Evolutionary conservation across 2,329 filamentous ascomycete species (phyloP).

Genomic region (Colletotrichum shisoi): DNA sequence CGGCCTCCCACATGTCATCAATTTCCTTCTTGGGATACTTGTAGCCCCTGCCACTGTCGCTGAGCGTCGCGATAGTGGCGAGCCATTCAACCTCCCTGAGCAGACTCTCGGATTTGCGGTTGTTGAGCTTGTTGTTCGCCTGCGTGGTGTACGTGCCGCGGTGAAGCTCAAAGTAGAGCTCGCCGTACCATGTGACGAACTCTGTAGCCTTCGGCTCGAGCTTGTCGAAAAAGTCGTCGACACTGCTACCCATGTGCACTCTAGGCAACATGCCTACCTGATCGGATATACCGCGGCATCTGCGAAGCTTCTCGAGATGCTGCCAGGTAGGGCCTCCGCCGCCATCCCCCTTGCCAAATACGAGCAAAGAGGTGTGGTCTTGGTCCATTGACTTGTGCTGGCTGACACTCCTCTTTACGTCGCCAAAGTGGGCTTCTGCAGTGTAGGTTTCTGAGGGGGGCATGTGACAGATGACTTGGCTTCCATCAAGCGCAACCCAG

Average conservation of each 20-base stretch:
- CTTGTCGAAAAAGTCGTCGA: slow-evolving; percentile 91
- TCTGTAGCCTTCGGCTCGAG: slow-evolving; percentile 80
- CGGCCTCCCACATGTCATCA: slow-evolving; percentile 93
- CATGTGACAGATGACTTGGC: slow-evolving; percentile 98
- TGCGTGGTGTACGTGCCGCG: slow-evolving; percentile 97
- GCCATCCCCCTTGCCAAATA: slow-evolving; percentile 96
- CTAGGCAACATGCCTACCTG: slow-evolving; percentile 83
- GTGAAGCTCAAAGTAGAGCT: slow-evolving; percentile 97
- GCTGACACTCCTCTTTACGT: slow-evolving; percentile 85
- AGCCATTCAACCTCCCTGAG: slow-evolving; percentile 88
- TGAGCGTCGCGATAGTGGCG: slow-evolving; percentile 83
- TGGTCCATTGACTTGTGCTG: slow-evolving; percentile 97
- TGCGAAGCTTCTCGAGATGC: slow-evolving; percentile 91
- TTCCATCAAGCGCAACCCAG: slow-evolving; percentile 95
- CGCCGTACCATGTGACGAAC: slow-evolving; percentile 95
- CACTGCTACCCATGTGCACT: slow-evolving; percentile 85
- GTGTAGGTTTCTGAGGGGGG: slow-evolving; percentile 95
- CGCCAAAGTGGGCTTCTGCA: slow-evolving; percentile 90
- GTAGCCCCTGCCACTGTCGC: slow-evolving; percentile 69
- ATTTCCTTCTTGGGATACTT: slow-evolving; percentile 94
- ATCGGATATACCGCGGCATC: slow-evolving; percentile 91
- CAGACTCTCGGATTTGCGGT: slow-evolving; percentile 83
- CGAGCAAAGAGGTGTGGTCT: slow-evolving; percentile 86
- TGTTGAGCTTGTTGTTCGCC: slow-evolving; percentile 96
- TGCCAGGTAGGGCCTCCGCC: slow-evolving; percentile 94